Base-by-base conservation (phyloP, 345 rosid species). In the Ceriops decandra region DNA sequence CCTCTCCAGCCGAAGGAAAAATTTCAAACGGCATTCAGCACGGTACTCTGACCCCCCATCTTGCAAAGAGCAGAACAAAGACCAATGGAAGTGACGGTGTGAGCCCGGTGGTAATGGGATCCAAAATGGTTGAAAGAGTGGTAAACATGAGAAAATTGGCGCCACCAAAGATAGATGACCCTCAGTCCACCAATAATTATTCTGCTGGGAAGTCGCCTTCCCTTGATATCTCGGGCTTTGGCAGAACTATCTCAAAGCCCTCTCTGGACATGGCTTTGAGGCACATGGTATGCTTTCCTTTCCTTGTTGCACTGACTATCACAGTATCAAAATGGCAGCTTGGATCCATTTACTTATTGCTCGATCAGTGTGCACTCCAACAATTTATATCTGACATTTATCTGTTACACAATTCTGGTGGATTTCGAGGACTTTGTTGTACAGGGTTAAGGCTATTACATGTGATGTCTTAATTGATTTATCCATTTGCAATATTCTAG, bases 111-210 rank as follows among this genome's bases (percentile, higher is more conserved):
- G 62, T 62, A 20, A 76, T 76, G 69, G 79, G 79, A 52, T 70
- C 75, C 32, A 56, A 70, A 63, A 70, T 62, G 75, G 79, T 76
- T 49, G 79, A 71, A 67, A 76, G 79, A 71, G 72, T 76, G 2
- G 75, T 76, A 28, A 76, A 71, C 62, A 76, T 71, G 79, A 71
- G 79, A 52, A 76, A 71, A 60, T 28, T 76, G 53, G 75, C 64
- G 22, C 72, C 79, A 21, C 75, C 79, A 46, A 76, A 67, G 38
- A 84, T 75, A 49, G 86, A 84, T 30, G 81, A 83, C 30, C 67
- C 70, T 38, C 76, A 19, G 30, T 72, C 71, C 61, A 21, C 67
- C 42, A 70, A 57, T 33, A 77, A 26, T 30, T 73, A 76, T 72
- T 77, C 79, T n/a, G 52, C 77, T 7, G 73, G 79, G 32, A 57